Evolutionary conservation across 805 yeast genomes (phyloP), one percentile per base, ranked within the genome.

Genomic region (Hemisphaericaspora nanyangensis): DNA sequence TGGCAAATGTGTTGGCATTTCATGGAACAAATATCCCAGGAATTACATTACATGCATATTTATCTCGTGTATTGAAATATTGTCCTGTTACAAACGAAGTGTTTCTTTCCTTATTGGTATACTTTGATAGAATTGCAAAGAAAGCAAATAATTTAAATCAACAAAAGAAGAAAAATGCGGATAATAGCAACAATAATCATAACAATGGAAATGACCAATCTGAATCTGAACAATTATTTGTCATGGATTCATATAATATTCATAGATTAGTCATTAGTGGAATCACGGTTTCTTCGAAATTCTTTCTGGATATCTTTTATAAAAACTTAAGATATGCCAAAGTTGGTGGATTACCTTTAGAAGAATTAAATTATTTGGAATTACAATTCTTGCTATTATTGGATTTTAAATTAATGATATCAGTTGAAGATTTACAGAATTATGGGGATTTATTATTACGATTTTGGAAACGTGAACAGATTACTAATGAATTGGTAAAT

Each of bases 41-140:
- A n/a, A 93, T 93, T 38, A 79, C 90, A 10, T 73, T 93, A 34
- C 89, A 88, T 52, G 93, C 95, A 16, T 93, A 93, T 58, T 72
- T 93, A 43, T 77, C 87, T 31, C 79, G 99, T 55, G 91, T 93
- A 20, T 77, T 91, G 58, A 91, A 91, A 62, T 93, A 93, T 64
- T 93, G 99, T 60, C 98, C 99, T 0, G 93, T 93, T n/a, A 90
- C 99, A 2, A 91, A 91, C 61, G 98, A 93, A 58, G 98, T 93
- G 25, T 93, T 90, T 60, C 66, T 93, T 34, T 82, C 96, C 28
- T 65, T 93, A 26, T 70, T 93, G 51, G 97, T 93, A 22, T 93
- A 93, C 60, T 89, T 93, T 65, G 99, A 93, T 63, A 70, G 98
- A 46, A 88, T 91, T 32, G 93, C 95, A 15, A 86, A 86, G 54